Conservation (phyloP, 1,139 yeast species). For the Kodamaea anthophila region DNA sequence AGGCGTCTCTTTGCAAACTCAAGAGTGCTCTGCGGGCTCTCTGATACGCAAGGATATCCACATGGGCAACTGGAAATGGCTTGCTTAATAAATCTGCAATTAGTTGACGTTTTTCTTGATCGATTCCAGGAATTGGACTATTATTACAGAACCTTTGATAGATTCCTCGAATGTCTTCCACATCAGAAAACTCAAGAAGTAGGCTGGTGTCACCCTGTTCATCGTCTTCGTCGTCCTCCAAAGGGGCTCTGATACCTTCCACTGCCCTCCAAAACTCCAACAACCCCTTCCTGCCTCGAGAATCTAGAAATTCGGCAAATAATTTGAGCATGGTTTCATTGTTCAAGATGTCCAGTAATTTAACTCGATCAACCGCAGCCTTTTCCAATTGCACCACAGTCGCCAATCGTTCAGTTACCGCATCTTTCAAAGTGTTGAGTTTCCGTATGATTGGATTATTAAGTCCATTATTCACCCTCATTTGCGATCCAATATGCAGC, state of each 20-base stretch:
- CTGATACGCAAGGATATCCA: conserved; percentile 19
- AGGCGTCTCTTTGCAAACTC: conserved; percentile 48
- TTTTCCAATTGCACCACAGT: conserved; percentile 4
- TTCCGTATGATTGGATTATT: conserved; percentile 8
- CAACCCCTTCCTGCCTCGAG: conserved; percentile 33
- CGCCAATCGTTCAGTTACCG: conserved; percentile 9
- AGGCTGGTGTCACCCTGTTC: conserved; percentile 23
- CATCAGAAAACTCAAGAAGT: conserved; percentile 35
- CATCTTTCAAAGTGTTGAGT: conserved; percentile 10
- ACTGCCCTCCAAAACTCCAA: conserved; percentile 64
- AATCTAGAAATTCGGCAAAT: conserved; percentile 54
- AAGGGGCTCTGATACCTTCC: conserved; percentile 64
- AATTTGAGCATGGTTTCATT: conserved; percentile 43
- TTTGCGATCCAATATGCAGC: conserved; percentile 15
- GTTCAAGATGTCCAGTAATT: conserved; percentile 16
- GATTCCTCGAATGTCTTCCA: conserved; percentile 37
- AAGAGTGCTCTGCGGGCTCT: conserved; percentile 55
- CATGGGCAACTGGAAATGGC: conserved; percentile 1
- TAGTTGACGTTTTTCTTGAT: conserved; percentile 5
- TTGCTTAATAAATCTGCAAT: conserved; percentile 7
- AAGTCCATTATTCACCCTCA: conserved; percentile 8
- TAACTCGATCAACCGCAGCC: conserved; percentile 8
- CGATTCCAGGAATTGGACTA: conserved; percentile 5
- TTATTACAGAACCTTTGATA: conserved; percentile 6
- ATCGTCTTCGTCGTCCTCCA: conserved; percentile 41